phyloP scores from a whole-genome alignment of 169 alveolate species.

The Plasmodium relictum region DNA sequence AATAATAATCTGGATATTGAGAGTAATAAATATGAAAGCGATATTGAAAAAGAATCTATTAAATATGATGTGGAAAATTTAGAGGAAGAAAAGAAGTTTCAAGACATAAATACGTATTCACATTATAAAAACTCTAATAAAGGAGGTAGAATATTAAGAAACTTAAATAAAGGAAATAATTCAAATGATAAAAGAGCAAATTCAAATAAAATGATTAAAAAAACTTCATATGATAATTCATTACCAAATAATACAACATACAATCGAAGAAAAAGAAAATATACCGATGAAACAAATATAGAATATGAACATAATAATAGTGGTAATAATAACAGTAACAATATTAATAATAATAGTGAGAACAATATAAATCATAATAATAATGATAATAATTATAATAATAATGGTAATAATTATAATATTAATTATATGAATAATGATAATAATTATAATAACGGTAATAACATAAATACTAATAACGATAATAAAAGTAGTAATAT shows the following conservation, averaged over 20 bases:
- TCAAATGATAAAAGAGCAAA: conserved; percentile 14
- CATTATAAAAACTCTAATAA: conserved; percentile 5
- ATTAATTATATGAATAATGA: neutral
- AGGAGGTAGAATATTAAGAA: conserved; percentile 44
- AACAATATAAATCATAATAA: neutral
- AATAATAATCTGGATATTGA: conserved; percentile 2
- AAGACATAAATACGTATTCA: neutral
- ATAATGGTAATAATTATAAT: neutral
- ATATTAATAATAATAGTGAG: neutral
- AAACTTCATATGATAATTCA: neutral
- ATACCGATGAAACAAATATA: conserved; percentile 2
- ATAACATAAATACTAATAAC: neutral
- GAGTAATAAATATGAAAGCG: neutral
- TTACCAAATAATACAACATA: conserved; percentile 2
- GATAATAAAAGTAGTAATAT: neutral
- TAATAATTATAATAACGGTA: neutral
- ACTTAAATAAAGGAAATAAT: conserved; percentile 21
- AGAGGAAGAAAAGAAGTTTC: neutral
- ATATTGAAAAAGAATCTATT: neutral
- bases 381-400: neutral
- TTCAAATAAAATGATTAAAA: conserved; percentile 1
- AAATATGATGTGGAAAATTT: neutral
- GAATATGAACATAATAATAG: conserved; percentile 24
- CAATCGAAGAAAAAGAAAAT: conserved; percentile 38
- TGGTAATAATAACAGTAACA: neutral